Evolutionary conservation across 2,329 filamentous ascomycete genomes (phyloP).

Genomic region (Colletotrichum somersetense): DNA sequence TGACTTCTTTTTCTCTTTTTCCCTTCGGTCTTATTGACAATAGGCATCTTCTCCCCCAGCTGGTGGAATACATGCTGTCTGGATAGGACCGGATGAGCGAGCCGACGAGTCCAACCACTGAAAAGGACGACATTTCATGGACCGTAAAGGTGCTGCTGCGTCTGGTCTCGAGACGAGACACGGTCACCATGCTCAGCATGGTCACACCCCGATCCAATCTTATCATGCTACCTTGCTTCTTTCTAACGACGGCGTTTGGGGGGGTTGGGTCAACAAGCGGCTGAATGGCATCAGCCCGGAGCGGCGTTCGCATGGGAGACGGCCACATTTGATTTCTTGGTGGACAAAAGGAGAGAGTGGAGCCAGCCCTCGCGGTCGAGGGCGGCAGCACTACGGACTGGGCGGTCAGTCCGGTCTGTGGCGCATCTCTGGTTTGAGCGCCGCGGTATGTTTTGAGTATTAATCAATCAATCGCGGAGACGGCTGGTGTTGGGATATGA

Average conservation of each 20-base stretch:
- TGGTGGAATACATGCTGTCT: slow-evolving; percentile 36
- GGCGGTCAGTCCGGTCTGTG: slow-evolving; percentile 26
- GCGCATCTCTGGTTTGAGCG: slow-evolving; percentile 40
- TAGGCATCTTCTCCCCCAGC: slow-evolving; percentile 31
- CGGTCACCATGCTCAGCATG: slow-evolving; percentile 16
- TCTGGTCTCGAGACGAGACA: slow-evolving; percentile 19
- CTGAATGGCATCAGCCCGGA: slow-evolving; percentile 39
- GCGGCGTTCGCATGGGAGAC: slow-evolving; percentile 40
- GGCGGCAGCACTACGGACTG: slow-evolving; percentile 18
- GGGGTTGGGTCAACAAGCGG: slow-evolving; percentile 28
- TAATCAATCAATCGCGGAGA: slow-evolving; percentile 42
- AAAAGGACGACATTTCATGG: slow-evolving; percentile 21
- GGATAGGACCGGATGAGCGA: slow-evolving; percentile 33
- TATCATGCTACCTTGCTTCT: slow-evolving; percentile 37
- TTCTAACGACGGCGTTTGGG: slow-evolving; percentile 39
- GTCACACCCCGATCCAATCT: slow-evolving; percentile 34
- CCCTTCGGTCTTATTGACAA: slow-evolving; percentile 37
- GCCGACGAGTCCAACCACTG: slow-evolving; percentile 26
- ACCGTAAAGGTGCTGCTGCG: slow-evolving; percentile 14
- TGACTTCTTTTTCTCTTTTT: slow-evolving; percentile 40
- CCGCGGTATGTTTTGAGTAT: slow-evolving; percentile 41
- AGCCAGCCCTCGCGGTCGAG: slow-evolving; percentile 29
- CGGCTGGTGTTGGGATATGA: slow-evolving; percentile 41
- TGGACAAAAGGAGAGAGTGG: slow-evolving; percentile 29
- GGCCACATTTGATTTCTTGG: slow-evolving; percentile 38